Evolutionary conservation across 441 rosid genomes (phyloP).

Genomic region (Pelargonium australe): DNA sequence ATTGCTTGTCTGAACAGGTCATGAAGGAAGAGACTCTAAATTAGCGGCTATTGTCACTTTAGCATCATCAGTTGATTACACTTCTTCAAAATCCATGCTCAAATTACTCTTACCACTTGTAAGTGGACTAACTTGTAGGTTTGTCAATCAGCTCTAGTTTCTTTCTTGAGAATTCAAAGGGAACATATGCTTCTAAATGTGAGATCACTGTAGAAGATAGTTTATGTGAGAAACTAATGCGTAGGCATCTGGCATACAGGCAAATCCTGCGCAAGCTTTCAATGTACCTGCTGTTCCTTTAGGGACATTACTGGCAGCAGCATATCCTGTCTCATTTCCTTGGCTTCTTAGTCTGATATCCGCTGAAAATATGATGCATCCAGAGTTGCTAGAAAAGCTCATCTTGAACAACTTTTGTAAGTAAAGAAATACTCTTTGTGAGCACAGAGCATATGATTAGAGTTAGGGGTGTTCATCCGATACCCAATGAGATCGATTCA

Average conservation of each 20-base stretch:
- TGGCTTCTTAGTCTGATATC: slow-evolving; percentile 85
- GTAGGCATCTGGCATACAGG: slow-evolving; percentile 41
- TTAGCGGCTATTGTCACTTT: slow-evolving; percentile 73
- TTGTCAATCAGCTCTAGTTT: background rate
- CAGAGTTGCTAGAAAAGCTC: slow-evolving; percentile 81
- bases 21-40: slow-evolving; percentile 58
- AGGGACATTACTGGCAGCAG: slow-evolving; percentile 75
- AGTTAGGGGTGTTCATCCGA: too few species aligned
- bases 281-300: slow-evolving; percentile 91
- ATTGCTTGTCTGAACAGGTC: slow-evolving; percentile 35
- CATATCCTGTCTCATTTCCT: slow-evolving; percentile 83
- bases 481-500: too few species aligned
- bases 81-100: slow-evolving; percentile 72
- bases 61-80: slow-evolving; percentile 93
- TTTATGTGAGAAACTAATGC: slow-evolving; percentile 17
- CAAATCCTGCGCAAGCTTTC: slow-evolving; percentile 91
- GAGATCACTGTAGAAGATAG: too few species aligned
- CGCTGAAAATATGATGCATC: slow-evolving; percentile 96
- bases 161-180: background rate
- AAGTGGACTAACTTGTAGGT: slow-evolving; percentile 28
- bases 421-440: slow-evolving; percentile 19
- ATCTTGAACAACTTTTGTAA: slow-evolving; percentile 89
- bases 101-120: slow-evolving; percentile 88
- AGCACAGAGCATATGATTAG: too few species aligned
- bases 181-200: too few species aligned